These are phyloP conservation scores for Tuber magnatum DNA, from an alignment of 495 filamentous ascomycete genomes.

Conservation along the genomic window DNA sequence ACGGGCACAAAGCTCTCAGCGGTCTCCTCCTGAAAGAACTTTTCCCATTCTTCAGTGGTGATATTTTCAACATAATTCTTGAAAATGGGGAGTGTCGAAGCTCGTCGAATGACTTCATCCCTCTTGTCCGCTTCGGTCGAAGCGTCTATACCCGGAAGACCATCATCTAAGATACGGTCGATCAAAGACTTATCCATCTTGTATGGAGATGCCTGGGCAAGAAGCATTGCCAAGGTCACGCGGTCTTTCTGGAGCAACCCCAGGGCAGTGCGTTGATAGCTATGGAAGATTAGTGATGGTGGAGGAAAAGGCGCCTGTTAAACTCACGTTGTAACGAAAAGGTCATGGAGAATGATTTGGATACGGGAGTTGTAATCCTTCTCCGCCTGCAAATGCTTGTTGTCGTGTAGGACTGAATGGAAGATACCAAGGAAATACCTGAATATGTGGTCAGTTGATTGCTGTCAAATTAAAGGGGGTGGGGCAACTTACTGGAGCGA, in stretches of 20 bases:
- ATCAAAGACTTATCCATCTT: slow-evolving; percentile 85
- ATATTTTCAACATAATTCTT: slow-evolving; percentile 62
- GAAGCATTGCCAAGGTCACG: slow-evolving; percentile 88
- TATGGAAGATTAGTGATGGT: slow-evolving; percentile 6
- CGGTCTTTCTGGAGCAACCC: slow-evolving; percentile 89
- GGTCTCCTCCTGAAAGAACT: slow-evolving; percentile 74
- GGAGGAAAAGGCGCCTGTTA: neutral
- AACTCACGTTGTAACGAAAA: slow-evolving; percentile 67
- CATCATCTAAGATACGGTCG: slow-evolving; percentile 75
- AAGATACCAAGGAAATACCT: slow-evolving; percentile 93
- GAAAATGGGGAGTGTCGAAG: slow-evolving; percentile 63
- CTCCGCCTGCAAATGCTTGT: slow-evolving; percentile 64
- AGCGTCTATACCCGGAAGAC: slow-evolving; percentile 67
- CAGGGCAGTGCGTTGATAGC: slow-evolving; percentile 83
- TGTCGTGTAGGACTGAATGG: slow-evolving; percentile 77
- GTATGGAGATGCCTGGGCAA: slow-evolving; percentile 88
- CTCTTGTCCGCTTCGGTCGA: slow-evolving; percentile 58
- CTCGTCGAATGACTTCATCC: slow-evolving; percentile 61
- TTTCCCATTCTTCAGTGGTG: slow-evolving; percentile 61
- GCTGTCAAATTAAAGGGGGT: neutral
- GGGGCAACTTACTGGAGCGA: slow-evolving; percentile 59
- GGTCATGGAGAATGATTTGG: slow-evolving; percentile 76
- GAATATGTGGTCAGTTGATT: neutral
- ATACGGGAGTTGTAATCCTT: slow-evolving; percentile 68
- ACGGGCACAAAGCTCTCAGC: slow-evolving; percentile 80